Base-by-base conservation (phyloP, 805 yeast species). In the Metschnikowia rubicola region DNA sequence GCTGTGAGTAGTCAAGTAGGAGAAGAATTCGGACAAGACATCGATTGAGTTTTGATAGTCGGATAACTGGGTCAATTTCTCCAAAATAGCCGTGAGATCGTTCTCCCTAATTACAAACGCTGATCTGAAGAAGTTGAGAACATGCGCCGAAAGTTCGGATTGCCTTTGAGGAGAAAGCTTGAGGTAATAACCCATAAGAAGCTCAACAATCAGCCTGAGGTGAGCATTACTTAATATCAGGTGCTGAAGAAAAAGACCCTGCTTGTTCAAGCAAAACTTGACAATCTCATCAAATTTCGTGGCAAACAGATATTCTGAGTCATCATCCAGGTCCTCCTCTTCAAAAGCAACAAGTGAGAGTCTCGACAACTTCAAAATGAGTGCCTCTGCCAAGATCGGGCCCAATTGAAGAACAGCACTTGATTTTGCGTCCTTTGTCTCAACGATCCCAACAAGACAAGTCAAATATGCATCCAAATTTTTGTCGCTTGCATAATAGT, bases 81-180 rank as follows among this genome's bases (percentile, higher is more conserved):
- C 37, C 11, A 56, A 43, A 10, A 67, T 53, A 10, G 52, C 43
- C 0, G 40, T 44, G 41, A 69, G 63, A 1, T 62, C 57, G 2
- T 58, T 57, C 31, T 62, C 66, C 13, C 65, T 56, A 57, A 69
- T 62, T 50, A 72, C 60, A 36, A 58, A 62, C 11, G 63, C 59
- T 1, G 74, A 63, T 35, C 77, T 50, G 12, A 71, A 50, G 28
- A 71, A 65, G 42, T 65, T 71, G 47, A 71, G 67, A 10, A 64
- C 51, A 37, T 64, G 56, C 43, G 63, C 73, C 3, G 58, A 41
- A 35, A 54, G 52, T 10, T 46, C 45, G 4, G 39, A 32, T 42
- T 64, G 68, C 5, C 50, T 46, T 3, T 47, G 48, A 5, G 50
- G 40, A 2, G 41, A 29, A 13, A 61, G 35, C 37, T 55, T 59